Evolutionary conservation across 352 stramenopile species (phyloP), one percentile per base, ranked within the genome.

Genomic region (Globisporangium solare): DNA sequence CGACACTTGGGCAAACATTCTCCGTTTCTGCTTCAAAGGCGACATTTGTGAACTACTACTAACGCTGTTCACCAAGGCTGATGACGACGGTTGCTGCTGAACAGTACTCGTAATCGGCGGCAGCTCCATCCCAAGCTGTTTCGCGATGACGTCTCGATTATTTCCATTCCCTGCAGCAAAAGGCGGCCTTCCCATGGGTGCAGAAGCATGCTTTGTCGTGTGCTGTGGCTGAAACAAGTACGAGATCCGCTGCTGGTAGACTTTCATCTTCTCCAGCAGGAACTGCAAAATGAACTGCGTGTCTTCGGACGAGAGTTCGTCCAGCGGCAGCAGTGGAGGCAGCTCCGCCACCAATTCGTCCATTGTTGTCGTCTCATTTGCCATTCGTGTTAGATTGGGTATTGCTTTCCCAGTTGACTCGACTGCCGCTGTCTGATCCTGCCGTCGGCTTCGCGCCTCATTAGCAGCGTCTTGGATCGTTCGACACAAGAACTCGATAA

Each of bases 191-290:
- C 24, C 42, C 22, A 14, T 39, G 31, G 41, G 18, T 61, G 37
- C 41, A 37, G 22, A 35, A 32, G 2, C n/a, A 1, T 46, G 18
- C 32, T 18, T 35, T 24, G 37, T 12, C 12, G 31, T 17, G 51
- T 13, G 20, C 49, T 62, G 24, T 27, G 24, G 24, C 10, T 61
- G 56, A 31, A 81, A 83, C 2, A 86, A 53, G 21, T 70, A 54
- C 18, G 78, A 73, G 8, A 87, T 68, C 39, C 70, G 66, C 7
- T 76, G 50, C 66, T 91, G 81, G 52, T 87, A 88, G 3, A 66
- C 37, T n/a, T 67, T 68, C 62, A 89, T 76, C 48, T 88, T 89
- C 35, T 83, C 76, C 8, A 91, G 51, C 7, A 91, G 46, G 40
- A 91, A 79, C n/a, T 63, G 43, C 6, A 91, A 50, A 13, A 88